Evolutionary conservation across 805 yeast genomes (phyloP).

Genomic region (Sungouiozyma ichnusensis): DNA sequence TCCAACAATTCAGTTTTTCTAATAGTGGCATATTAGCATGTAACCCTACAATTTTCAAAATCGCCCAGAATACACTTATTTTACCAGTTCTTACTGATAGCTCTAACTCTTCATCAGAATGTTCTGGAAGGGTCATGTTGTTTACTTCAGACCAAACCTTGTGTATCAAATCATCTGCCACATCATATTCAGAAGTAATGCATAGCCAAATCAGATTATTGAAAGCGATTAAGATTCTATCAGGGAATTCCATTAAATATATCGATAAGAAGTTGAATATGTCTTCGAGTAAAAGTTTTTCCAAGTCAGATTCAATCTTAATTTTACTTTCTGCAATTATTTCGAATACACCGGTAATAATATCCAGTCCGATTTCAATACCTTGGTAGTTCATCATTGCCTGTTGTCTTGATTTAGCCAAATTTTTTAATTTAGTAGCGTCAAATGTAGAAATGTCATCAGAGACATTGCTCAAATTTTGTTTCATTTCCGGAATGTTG

Average conservation of each 20-base stretch:
- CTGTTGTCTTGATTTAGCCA: constrained; percentile 31
- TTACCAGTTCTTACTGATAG: constrained; percentile 27
- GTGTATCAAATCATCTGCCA: constrained; percentile 7
- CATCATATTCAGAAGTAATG: constrained; percentile 17
- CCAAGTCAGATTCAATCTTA: constrained; percentile 2
- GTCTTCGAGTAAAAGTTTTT: constrained; percentile 11
- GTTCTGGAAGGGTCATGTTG: not conserved
- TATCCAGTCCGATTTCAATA: constrained; percentile 61
- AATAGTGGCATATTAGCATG: constrained; percentile 11
- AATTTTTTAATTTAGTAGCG: constrained; percentile 26
- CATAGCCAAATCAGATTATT: constrained; percentile 58
- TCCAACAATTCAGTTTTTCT: constrained; percentile 9
- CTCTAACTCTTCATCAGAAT: constrained; percentile 13
- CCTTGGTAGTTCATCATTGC: constrained; percentile 50
- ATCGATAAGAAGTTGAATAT: constrained; percentile 32
- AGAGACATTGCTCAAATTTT: constrained; percentile 5
- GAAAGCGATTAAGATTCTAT: constrained; percentile 52
- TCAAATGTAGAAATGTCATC: constrained; percentile 7
- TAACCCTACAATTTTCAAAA: constrained; percentile 21
- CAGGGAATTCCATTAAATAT: constrained; percentile 38
- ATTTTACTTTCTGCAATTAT: constrained; percentile 27
- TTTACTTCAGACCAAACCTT: constrained; percentile 12
- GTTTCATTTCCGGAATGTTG: constrained; percentile 27
- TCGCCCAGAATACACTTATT: constrained; percentile 38
- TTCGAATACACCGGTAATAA: constrained; percentile 68